Evolutionary conservation across 2,329 filamentous ascomycete genomes (phyloP).

Genomic region (Domatiomyces catenatus): DNA sequence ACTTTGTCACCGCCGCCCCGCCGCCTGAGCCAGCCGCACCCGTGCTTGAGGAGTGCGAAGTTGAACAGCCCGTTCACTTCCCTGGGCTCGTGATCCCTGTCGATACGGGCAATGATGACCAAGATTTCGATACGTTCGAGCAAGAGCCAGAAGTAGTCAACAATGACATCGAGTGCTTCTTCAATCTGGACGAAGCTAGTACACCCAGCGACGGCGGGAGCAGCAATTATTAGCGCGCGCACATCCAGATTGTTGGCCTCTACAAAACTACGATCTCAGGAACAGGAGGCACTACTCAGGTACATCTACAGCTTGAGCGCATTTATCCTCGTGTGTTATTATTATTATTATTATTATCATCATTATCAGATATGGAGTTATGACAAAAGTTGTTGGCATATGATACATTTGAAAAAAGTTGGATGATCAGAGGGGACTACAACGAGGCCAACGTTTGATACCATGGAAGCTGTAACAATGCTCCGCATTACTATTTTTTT

Average conservation of each 20-base stretch:
- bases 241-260: neutral
- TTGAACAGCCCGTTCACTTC: neutral
- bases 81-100: neutral
- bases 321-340: neutral
- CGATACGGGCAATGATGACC: neutral
- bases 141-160: neutral
- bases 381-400: no score
- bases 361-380: neutral
- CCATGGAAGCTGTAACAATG: neutral
- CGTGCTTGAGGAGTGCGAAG: neutral
- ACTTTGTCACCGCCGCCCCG: no score
- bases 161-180: neutral
- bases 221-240: neutral
- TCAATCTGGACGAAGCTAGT: neutral
- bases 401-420: neutral
- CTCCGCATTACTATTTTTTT: neutral
- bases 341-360: no score
- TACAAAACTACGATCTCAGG: neutral
- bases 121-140: neutral
- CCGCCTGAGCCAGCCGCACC: neutral
- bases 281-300: neutral
- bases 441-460: neutral
- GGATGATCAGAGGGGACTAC: neutral
- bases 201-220: neutral
- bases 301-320: neutral